phyloP scores from a whole-genome alignment of 345 rosid genomes.

The Lepidium aucheri region DNA sequence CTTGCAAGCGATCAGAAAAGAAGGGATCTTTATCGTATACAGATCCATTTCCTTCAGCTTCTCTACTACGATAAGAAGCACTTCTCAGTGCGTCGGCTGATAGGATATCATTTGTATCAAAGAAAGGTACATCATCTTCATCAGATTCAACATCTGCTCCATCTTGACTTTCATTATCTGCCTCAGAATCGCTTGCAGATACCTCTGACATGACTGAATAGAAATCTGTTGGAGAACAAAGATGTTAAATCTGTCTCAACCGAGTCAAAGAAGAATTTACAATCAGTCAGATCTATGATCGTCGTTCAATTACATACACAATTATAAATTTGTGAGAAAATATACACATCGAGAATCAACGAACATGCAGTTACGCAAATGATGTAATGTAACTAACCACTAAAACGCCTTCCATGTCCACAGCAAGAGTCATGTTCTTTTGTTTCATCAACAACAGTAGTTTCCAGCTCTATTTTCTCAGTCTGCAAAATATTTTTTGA shows the following conservation, averaged over 20 bases:
- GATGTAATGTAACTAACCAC: slow-evolving; percentile 57
- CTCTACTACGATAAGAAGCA: slow-evolving; percentile 84
- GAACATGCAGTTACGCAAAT: not conserved
- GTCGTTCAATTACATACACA: not conserved
- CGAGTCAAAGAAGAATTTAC: not conserved
- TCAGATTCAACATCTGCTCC: slow-evolving; percentile 88
- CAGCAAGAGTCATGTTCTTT: slow-evolving; percentile 86
- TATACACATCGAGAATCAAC: not conserved
- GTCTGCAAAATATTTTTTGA: slow-evolving; percentile 43
- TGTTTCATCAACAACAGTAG: slow-evolving; percentile 97
- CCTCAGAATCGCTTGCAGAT: slow-evolving; percentile 78
- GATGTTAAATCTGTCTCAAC: not conserved
- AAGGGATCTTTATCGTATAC: slow-evolving; percentile 48
- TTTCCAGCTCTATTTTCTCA: slow-evolving; percentile 94
- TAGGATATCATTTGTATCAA: slow-evolving; percentile 85
- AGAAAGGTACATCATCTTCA: slow-evolving; percentile 71
- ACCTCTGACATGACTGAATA: slow-evolving; percentile 98
- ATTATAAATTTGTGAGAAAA: not conserved
- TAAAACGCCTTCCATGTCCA: slow-evolving; percentile 83
- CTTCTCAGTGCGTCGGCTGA: slow-evolving; percentile 83
- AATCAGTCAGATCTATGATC: not conserved
- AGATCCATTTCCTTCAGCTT: slow-evolving; percentile 48
- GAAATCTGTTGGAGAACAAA: slow-evolving; percentile 59
- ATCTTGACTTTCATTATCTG: slow-evolving; percentile 86
- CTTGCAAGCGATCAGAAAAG: slow-evolving; percentile 48